A percentile compares a stretch with the other conserved stretches of the same genome.
phyloP scores from a whole-genome alignment of 2,329 filamentous ascomycete genomes.

The Malbranchea zuffiana region DNA sequence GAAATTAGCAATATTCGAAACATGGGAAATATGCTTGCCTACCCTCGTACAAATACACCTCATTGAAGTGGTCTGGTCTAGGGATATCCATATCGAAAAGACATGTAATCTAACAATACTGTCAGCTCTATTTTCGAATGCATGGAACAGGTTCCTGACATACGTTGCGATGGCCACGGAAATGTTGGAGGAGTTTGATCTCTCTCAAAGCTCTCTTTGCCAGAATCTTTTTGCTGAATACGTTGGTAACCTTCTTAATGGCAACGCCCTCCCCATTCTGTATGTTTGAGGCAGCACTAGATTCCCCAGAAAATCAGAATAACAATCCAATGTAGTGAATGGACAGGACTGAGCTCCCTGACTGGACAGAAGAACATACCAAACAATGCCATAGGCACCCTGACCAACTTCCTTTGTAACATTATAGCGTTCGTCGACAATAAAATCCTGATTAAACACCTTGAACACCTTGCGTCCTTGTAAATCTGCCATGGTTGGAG shows the following conservation, averaged over 20 bases:
- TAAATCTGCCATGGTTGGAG: slow-evolving; percentile 46
- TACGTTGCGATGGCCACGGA: slow-evolving; percentile 79
- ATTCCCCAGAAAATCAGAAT: neutral
- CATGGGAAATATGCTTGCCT: slow-evolving; percentile 21
- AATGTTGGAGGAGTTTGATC: slow-evolving; percentile 97
- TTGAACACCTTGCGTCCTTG: slow-evolving; percentile 85
- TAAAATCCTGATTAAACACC: slow-evolving; percentile 99
- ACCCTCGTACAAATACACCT: slow-evolving; percentile 98
- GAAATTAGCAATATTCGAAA: slow-evolving; percentile 14
- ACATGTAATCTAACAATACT: slow-evolving; percentile 69
- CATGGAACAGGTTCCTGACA: slow-evolving; percentile 25
- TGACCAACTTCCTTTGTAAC: slow-evolving; percentile 98
- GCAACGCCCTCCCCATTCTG: slow-evolving; percentile 87
- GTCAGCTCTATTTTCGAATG: slow-evolving; percentile 32
- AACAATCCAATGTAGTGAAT: neutral
- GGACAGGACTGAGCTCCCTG: slow-evolving; percentile 1
- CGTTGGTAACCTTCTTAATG: slow-evolving; percentile 99
- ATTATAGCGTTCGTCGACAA: slow-evolving; percentile 95
- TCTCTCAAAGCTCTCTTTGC: slow-evolving; percentile 95
- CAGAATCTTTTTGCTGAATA: slow-evolving; percentile 99
- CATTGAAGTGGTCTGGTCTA: slow-evolving; percentile 93
- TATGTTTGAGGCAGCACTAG: slow-evolving; percentile 84
- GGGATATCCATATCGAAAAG: slow-evolving; percentile 99
- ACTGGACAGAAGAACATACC: slow-evolving; percentile 47
- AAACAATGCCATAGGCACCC: slow-evolving; percentile 97